Evolutionary conservation across 495 filamentous ascomycete genomes (phyloP), one percentile per base, ranked within the genome.

Genomic region (Hyphodiscus hymeniophilus): DNA sequence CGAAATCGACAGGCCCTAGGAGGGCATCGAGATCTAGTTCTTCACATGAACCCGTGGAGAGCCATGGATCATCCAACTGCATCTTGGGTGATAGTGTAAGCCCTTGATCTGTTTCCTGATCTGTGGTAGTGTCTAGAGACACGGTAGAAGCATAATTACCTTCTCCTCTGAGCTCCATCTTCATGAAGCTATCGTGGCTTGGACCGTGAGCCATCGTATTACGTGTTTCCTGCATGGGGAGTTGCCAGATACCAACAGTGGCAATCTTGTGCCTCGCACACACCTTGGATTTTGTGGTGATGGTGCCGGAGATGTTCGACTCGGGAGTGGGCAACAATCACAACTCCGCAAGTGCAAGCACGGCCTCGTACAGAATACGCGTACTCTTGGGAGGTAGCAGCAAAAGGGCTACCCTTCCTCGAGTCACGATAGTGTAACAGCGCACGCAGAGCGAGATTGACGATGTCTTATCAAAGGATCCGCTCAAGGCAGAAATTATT

Each of bases 81-180:
- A 43, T 43, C 41, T 43, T 43, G 41, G 41, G 26, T 43, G 21
- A 22, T 26, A 31, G 23, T 43, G 41, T 43, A 43, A 43, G 41
- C 41, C 23, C 26, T 18, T 28, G 41, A 31, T n/a, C 15, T 30
- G 41, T 31, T 13, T 31, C 15, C 31, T 28, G 41, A 28, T 43
- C 41, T 43, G 23, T 43, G 41, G 41, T 42, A n/a, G n/a, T 28
- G 26, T 43, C 6, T 28, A 24, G 31, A 24, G 31, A 7, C 13
- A 11, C 26, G n/a, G 41, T 28, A 31, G 41, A 43, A 43, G 41
- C 26, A 43, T 43, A 28, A 31, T 43, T 43, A 43, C 41, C 41
- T 43, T 41, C 41, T 31, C 41, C 26, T 43, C 11, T 7, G 20
- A 10, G n/a, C 41, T 28, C 41, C 21, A n/a, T 30, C 13, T 30